Evolutionary conservation across 345 rosid species (phyloP).

Genomic region (Eucalyptus tenuipes): DNA sequence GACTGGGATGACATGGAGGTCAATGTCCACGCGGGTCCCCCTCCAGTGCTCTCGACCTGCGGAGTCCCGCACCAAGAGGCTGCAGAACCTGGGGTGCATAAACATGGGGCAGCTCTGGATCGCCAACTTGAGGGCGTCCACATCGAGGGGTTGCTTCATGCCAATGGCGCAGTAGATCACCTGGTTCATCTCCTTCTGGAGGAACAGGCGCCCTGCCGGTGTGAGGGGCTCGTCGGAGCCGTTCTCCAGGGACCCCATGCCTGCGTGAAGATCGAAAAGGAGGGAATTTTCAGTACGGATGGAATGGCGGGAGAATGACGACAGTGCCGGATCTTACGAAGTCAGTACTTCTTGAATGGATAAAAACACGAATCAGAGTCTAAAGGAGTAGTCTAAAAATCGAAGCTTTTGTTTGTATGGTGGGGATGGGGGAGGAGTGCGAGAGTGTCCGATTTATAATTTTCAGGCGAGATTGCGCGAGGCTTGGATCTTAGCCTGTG

Average conservation of each 20-base stretch:
- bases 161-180: constrained; percentile 42
- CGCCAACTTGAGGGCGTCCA: constrained; percentile 8
- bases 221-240: constrained; percentile 34
- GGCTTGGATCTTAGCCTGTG: neutral
- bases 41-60: constrained; percentile 37
- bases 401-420: no score
- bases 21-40: constrained; percentile 23
- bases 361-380: neutral
- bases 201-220: constrained; percentile 43
- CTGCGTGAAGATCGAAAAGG: neutral
- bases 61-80: constrained; percentile 33
- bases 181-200: constrained; percentile 25
- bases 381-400: neutral
- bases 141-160: constrained; percentile 3
- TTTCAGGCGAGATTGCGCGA: neutral
- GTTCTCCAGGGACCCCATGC: neutral
- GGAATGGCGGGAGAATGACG: neutral
- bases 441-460: neutral
- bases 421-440: neutral
- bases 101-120: constrained; percentile 14
- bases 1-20: constrained; percentile 17
- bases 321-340: neutral
- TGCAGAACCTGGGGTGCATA: constrained; percentile 39
- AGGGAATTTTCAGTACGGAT: neutral
- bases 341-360: neutral